These are phyloP conservation scores for Arabis hirsuta DNA, from an alignment of 345 rosid genomes.

Conservation along the genomic window DNA sequence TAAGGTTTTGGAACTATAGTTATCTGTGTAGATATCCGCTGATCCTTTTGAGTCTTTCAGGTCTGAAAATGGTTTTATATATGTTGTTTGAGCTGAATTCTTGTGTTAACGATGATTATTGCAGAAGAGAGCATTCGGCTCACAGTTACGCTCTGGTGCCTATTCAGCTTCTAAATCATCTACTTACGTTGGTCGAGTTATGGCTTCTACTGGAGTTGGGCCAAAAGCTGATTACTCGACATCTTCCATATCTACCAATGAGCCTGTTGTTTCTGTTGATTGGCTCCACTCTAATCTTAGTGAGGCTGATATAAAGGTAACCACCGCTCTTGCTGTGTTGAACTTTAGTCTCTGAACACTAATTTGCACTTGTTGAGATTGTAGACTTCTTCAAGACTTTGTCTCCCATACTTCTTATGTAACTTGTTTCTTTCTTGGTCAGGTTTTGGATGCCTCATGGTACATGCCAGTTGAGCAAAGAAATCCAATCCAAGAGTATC, in stretches of 20 bases:
- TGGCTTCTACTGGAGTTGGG: constrained; percentile 59
- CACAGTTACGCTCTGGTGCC: constrained; percentile 30
- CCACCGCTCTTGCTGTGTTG: not conserved
- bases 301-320: constrained; percentile 77
- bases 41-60: too few relatives aligned
- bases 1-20: too few relatives aligned
- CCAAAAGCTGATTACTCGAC: constrained; percentile 51
- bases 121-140: constrained; percentile 56
- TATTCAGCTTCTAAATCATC: constrained; percentile 37
- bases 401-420: constrained; percentile 20
- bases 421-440: constrained; percentile 26
- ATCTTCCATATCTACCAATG: constrained; percentile 54
- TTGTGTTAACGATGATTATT: constrained; percentile 5
- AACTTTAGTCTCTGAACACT: not conserved
- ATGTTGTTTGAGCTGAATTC: constrained; percentile 5
- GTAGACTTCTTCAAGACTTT: constrained; percentile 1
- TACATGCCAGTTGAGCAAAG: constrained; percentile 97
- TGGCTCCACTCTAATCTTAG: constrained; percentile 87
- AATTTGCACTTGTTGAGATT: constrained; percentile 6
- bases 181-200: constrained; percentile 45
- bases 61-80: too few relatives aligned
- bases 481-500: constrained; percentile 93
- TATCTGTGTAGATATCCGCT: too few relatives aligned
- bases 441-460: constrained; percentile 98
- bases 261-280: constrained; percentile 89